A percentile compares a stretch with the other conserved stretches of the same genome.
phyloP scores from a whole-genome alignment of 2,329 filamentous ascomycete genomes.

The Ophiosphaerella korrae region DNA sequence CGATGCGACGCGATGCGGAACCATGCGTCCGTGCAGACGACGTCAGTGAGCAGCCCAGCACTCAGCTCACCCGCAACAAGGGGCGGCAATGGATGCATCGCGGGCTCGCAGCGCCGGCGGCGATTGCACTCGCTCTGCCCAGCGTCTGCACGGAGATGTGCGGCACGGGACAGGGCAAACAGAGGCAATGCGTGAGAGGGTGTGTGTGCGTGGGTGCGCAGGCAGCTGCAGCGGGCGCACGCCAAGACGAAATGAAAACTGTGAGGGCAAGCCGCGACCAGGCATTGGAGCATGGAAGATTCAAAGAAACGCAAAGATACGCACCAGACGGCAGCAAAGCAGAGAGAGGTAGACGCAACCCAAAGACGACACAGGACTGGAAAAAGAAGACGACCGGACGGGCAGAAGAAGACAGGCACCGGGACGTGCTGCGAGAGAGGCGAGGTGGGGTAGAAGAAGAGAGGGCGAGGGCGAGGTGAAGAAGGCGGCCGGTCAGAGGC shows the following conservation, averaged over 20 bases:
- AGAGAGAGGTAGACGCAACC: slow-evolving; percentile 25
- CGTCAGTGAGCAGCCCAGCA: too few species aligned
- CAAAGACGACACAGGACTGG: slow-evolving; percentile 38
- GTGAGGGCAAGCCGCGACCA: slow-evolving; percentile 8
- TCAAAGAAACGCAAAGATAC: slow-evolving; percentile 5
- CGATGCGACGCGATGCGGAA: too few species aligned
- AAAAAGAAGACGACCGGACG: background rate
- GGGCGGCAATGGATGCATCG: background rate
- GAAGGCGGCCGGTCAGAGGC: slow-evolving; percentile 2
- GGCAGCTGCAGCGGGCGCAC: slow-evolving; percentile 10
- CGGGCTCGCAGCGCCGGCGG: background rate
- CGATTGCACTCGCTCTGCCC: background rate
- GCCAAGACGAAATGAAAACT: slow-evolving; percentile 37
- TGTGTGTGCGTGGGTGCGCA: slow-evolving; percentile 3
- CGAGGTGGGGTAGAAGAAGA: slow-evolving; percentile 32
- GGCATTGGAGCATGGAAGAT: too few species aligned
- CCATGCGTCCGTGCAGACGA: too few species aligned
- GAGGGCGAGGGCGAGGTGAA: slow-evolving; percentile 9
- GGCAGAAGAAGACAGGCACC: slow-evolving; percentile 1
- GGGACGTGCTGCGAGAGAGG: slow-evolving; percentile 18
- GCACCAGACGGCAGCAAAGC: slow-evolving; percentile 30
- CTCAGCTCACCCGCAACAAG: background rate
- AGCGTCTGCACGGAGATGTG: background rate
- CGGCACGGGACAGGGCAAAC: slow-evolving; percentile 7
- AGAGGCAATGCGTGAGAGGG: slow-evolving; percentile 8